Percentiles rank a stretch among this genome's conserved stretches.
Evolutionary conservation across 345 rosid genomes (phyloP).

Genomic region (Rhodamnia argentea): DNA sequence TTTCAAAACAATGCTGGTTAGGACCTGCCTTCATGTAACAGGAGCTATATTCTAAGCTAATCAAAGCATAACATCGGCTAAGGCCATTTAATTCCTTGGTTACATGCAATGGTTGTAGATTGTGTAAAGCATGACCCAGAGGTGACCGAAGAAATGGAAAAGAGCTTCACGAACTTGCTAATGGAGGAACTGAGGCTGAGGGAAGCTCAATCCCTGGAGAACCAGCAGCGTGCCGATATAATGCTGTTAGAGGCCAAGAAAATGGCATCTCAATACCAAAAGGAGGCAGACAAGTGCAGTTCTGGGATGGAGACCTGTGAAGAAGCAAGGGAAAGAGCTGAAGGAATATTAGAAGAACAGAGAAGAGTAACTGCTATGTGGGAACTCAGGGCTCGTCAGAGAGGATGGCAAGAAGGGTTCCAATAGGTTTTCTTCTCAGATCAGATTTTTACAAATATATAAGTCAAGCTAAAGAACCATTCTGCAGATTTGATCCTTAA

Average conservation of each 20-base stretch:
- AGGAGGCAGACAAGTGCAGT: slow-evolving; percentile 65
- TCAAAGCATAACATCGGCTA: not conserved
- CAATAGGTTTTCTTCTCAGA: not conserved
- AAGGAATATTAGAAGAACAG: slow-evolving; percentile 35
- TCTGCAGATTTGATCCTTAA: not conserved
- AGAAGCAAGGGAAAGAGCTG: slow-evolving; percentile 53
- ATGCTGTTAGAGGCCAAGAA: slow-evolving; percentile 53
- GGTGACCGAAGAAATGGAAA: slow-evolving; percentile 35
- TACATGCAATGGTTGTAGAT: slow-evolving; percentile 12
- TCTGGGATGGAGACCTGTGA: slow-evolving; percentile 70
- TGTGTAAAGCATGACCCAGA: slow-evolving; percentile 37
- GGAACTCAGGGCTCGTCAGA: slow-evolving; percentile 18
- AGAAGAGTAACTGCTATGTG: slow-evolving; percentile 20
- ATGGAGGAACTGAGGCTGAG: slow-evolving; percentile 41
- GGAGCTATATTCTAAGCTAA: not conserved
- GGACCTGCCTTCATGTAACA: not conserved
- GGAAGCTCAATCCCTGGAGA: slow-evolving; percentile 42
- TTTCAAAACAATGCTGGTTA: not conserved
- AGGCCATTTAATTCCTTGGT: not conserved
- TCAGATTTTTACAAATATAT: not conserved
- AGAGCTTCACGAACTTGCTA: slow-evolving; percentile 29
- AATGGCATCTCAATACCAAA: slow-evolving; percentile 53
- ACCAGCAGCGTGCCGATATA: slow-evolving; percentile 32
- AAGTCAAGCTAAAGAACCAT: not conserved
- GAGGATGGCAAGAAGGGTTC: slow-evolving; percentile 12